These are phyloP conservation scores for Ceratocystis diversiconidia DNA, from an alignment of 2,329 filamentous ascomycete species.

Conservation along the genomic window DNA sequence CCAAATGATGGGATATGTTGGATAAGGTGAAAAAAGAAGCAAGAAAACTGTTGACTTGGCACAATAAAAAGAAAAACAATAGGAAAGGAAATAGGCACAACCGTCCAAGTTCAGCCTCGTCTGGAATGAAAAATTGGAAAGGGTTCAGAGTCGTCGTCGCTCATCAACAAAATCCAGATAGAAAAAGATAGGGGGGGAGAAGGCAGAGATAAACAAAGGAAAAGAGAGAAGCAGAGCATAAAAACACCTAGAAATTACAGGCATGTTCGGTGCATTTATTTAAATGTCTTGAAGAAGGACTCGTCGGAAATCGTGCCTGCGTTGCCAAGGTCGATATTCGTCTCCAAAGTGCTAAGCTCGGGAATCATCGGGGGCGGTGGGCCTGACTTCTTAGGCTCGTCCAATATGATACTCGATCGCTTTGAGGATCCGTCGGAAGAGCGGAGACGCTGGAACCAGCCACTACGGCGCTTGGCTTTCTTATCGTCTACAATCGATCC, in stretches of 20 bases:
- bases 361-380: slow-evolving; percentile 49
- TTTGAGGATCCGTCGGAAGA: slow-evolving; percentile 26
- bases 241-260: not conserved
- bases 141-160: slow-evolving; percentile 16
- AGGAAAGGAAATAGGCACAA: slow-evolving; percentile 12
- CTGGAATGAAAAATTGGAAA: slow-evolving; percentile 14
- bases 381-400: slow-evolving; percentile 28
- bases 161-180: slow-evolving; percentile 14
- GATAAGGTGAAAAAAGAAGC: not conserved
- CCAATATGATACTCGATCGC: slow-evolving; percentile 31
- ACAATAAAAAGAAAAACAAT: slow-evolving; percentile 10
- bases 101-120: slow-evolving; percentile 10
- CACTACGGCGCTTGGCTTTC: slow-evolving; percentile 41
- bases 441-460: slow-evolving; percentile 44
- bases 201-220: slow-evolving; percentile 3
- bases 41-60: slow-evolving; percentile 9
- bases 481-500: slow-evolving; percentile 37
- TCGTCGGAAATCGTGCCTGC: slow-evolving; percentile 32
- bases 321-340: slow-evolving; percentile 33
- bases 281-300: slow-evolving; percentile 47
- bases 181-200: not conserved
- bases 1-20: slow-evolving; percentile 5
- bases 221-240: slow-evolving; percentile 5
- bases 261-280: slow-evolving; percentile 26
- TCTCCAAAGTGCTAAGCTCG: slow-evolving; percentile 39